phyloP scores from a whole-genome alignment of 768 basidiomycete genomes.

The Coprinopsis marcescibilis region DNA sequence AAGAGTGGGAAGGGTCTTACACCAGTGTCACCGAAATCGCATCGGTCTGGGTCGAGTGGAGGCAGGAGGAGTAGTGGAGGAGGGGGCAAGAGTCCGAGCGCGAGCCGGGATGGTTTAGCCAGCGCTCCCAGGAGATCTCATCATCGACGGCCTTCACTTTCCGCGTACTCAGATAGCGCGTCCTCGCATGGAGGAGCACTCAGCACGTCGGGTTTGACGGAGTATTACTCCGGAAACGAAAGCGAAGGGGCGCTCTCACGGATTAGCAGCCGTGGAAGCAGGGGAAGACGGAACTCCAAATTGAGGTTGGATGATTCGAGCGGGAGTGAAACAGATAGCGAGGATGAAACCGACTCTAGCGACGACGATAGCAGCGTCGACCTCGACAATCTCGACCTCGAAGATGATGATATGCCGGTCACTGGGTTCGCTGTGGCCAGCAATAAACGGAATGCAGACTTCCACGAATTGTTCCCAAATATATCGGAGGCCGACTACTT shows the following conservation, averaged over 20 bases:
- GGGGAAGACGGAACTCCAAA: background rate
- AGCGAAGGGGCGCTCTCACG: slow-evolving; percentile 6
- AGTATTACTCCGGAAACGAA: slow-evolving; percentile 12
- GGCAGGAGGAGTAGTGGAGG: slow-evolving; percentile 14
- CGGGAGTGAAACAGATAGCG: slow-evolving; percentile 10
- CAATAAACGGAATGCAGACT: slow-evolving; percentile 89
- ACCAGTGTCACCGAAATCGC: slow-evolving; percentile 25
- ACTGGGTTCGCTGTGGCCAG: slow-evolving; percentile 98
- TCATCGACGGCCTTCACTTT: slow-evolving; percentile 16
- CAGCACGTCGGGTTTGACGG: slow-evolving; percentile 3
- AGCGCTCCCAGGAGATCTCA: slow-evolving; percentile 4
- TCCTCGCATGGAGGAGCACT: slow-evolving; percentile 1
- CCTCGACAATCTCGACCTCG: slow-evolving; percentile 33
- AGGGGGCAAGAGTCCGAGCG: slow-evolving; percentile 13
- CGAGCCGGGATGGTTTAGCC: slow-evolving; percentile 4
- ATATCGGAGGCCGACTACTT: slow-evolving; percentile 96
- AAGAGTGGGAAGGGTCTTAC: slow-evolving; percentile 4
- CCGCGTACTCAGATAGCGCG: slow-evolving; percentile 15
- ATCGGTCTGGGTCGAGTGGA: slow-evolving; percentile 8
- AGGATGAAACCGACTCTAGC: no score
- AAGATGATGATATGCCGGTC: slow-evolving; percentile 78
- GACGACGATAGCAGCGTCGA: slow-evolving; percentile 11
- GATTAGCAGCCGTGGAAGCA: background rate
- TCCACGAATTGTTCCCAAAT: slow-evolving; percentile 85
- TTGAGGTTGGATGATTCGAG: no score